Evolutionary conservation across 2,329 filamentous ascomycete species (phyloP).

Genomic region (Dactylella cylindrospora): DNA sequence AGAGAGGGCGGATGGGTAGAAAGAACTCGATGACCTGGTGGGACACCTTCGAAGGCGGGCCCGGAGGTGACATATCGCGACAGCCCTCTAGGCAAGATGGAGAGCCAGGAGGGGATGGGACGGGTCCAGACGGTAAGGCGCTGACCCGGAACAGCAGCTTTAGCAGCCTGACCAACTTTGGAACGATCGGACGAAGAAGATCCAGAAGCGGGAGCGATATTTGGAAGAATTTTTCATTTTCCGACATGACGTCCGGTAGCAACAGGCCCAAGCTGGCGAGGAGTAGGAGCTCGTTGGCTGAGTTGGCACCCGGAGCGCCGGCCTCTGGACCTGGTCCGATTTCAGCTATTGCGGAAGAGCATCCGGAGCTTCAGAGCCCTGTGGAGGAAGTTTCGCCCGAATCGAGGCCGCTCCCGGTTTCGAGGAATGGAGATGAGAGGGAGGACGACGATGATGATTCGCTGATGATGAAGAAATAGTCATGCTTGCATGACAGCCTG

Average conservation of each 20-base stretch:
- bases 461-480: too few relatives aligned
- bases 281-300: slow-evolving; percentile 9
- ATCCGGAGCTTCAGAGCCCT: background rate
- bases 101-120: background rate
- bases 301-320: background rate
- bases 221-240: slow-evolving; percentile 35
- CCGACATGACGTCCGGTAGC: slow-evolving; percentile 8
- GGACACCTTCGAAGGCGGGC: slow-evolving; percentile 40
- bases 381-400: slow-evolving; percentile 1
- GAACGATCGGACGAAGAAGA: slow-evolving; percentile 16
- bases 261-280: slow-evolving; percentile 18
- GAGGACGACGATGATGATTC: background rate
- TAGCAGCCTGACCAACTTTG: slow-evolving; percentile 29
- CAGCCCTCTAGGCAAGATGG: slow-evolving; percentile 21
- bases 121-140: slow-evolving; percentile 6
- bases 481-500: too few relatives aligned
- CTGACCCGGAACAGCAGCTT: slow-evolving; percentile 29
- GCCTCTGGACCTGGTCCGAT: background rate
- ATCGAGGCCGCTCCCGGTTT: slow-evolving; percentile 4
- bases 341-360: slow-evolving; percentile 32
- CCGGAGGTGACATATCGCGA: slow-evolving; percentile 12
- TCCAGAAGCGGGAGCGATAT: slow-evolving; percentile 20
- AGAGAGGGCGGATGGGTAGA: slow-evolving; percentile 16
- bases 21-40: slow-evolving; percentile 44
- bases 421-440: background rate